phyloP scores from a whole-genome alignment of 352 stramenopile species.

The Globisporangium paroecandrum region DNA sequence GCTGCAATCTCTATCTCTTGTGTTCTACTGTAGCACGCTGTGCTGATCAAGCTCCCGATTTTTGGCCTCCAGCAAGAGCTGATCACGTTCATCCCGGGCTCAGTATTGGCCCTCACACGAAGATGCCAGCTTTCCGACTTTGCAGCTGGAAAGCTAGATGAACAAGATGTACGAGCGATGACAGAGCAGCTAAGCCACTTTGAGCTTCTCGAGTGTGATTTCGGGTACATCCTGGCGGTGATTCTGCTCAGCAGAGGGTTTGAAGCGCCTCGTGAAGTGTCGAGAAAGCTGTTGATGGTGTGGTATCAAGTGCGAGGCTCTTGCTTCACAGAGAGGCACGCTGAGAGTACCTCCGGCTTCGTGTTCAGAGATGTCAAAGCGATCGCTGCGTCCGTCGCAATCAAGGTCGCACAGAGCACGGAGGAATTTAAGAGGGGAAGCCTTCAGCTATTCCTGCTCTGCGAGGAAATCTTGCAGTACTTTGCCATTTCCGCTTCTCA shows the following conservation, averaged over 20 bases:
- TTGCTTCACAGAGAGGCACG: too few species aligned
- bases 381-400: constrained; percentile 7
- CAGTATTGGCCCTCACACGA: constrained; percentile 30
- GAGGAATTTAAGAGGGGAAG: constrained; percentile 17
- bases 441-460: constrained; percentile 16
- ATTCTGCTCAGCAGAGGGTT: constrained; percentile 32
- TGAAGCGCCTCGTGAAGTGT: constrained; percentile 4
- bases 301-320: constrained; percentile 21
- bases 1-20: not conserved
- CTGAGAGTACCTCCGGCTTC: not conserved
- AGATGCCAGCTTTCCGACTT: not conserved
- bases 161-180: constrained; percentile 7
- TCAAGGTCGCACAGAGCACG: constrained; percentile 3
- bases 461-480: constrained; percentile 11
- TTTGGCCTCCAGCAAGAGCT: constrained; percentile 25
- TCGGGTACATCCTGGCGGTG: constrained; percentile 30
- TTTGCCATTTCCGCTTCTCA: not conserved
- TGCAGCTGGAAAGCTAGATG: not conserved
- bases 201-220: constrained; percentile 24
- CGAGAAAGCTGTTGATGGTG: constrained; percentile 23
- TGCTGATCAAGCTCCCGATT: constrained; percentile 32
- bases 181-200: constrained; percentile 31
- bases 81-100: constrained; percentile 34
- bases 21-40: constrained; percentile 19
- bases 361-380: constrained; percentile 12